Conservation (phyloP, 2,329 filamentous ascomycete species). For the Graphilbum sp. region DNA sequence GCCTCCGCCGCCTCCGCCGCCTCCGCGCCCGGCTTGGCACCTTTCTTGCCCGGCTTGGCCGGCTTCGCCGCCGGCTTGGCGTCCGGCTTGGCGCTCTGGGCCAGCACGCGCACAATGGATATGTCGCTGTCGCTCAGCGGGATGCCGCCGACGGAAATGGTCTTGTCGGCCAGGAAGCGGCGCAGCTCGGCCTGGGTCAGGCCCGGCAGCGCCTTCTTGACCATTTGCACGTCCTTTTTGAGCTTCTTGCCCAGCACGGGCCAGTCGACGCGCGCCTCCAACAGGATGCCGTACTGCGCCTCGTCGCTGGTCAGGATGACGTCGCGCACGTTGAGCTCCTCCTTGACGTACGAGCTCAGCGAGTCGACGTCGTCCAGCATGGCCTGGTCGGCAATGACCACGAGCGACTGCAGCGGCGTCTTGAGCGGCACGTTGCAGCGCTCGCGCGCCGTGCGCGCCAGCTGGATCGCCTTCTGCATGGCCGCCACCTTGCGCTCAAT, state of each 20-base stretch:
- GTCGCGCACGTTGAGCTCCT: constrained; percentile 83
- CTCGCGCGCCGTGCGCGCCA: constrained; percentile 74
- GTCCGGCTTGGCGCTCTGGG: constrained; percentile 32
- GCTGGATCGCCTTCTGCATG: constrained; percentile 93
- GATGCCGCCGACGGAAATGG: constrained; percentile 74
- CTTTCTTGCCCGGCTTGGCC: background rate
- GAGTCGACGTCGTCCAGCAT: constrained; percentile 80
- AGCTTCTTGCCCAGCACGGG: constrained; percentile 91
- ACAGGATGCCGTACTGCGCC: constrained; percentile 79
- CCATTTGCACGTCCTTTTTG: constrained; percentile 82
- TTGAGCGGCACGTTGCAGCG: constrained; percentile 73
- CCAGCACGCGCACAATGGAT: constrained; percentile 63
- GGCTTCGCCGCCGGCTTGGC: background rate
- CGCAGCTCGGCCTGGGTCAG: constrained; percentile 71
- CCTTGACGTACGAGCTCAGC: constrained; percentile 72
- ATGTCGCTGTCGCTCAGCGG: constrained; percentile 68
- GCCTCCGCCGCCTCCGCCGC: background rate
- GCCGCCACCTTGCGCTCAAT: constrained; percentile 75
- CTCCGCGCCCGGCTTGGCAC: background rate
- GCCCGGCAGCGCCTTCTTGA: constrained; percentile 75
- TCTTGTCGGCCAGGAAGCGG: constrained; percentile 54
- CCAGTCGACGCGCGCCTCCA: constrained; percentile 83
- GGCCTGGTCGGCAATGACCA: constrained; percentile 73
- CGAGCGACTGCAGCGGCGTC: constrained; percentile 74
- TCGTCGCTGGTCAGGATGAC: constrained; percentile 75